Conservation (phyloP, 176 grass and related monocot species). For the Triticum turgidum region DNA sequence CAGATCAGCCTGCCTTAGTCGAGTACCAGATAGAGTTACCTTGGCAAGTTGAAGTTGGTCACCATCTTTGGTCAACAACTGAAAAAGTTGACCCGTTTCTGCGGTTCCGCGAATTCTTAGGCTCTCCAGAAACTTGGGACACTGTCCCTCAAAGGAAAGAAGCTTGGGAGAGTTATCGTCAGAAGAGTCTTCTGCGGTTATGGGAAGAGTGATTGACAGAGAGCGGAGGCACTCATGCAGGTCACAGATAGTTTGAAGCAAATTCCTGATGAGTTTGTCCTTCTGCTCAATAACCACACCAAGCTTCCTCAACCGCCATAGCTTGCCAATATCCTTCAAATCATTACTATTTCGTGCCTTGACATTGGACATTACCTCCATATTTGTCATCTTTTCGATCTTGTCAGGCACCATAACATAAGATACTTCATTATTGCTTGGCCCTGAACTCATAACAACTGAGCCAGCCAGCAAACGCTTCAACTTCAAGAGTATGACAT, state of each 20-base stretch:
- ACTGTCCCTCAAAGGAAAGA: neutral
- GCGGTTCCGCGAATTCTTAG: constrained; percentile 18
- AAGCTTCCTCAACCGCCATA: neutral
- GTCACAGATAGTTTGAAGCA: neutral
- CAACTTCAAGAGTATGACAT: neutral
- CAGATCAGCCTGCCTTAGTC: neutral
- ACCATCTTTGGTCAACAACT: neutral
- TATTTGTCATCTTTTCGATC: neutral
- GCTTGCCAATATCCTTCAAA: neutral
- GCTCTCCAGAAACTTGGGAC: constrained; percentile 9
- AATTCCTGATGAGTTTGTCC: neutral
- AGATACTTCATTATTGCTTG: neutral
- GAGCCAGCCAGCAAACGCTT: neutral
- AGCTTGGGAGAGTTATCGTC: neutral
- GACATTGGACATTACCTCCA: constrained; percentile 17
- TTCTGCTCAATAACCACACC: neutral
- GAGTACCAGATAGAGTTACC: neutral
- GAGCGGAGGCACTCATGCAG: neutral
- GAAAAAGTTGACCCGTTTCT: neutral
- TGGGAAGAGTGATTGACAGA: neutral
- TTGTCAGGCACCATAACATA: neutral
- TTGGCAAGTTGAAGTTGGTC: neutral
- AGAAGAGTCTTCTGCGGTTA: neutral
- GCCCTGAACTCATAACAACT: no score
- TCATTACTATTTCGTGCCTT: neutral